These are phyloP conservation scores for Hemisphaericaspora lyxosophila DNA, from an alignment of 1,139 yeast species.

Conservation along the genomic window DNA sequence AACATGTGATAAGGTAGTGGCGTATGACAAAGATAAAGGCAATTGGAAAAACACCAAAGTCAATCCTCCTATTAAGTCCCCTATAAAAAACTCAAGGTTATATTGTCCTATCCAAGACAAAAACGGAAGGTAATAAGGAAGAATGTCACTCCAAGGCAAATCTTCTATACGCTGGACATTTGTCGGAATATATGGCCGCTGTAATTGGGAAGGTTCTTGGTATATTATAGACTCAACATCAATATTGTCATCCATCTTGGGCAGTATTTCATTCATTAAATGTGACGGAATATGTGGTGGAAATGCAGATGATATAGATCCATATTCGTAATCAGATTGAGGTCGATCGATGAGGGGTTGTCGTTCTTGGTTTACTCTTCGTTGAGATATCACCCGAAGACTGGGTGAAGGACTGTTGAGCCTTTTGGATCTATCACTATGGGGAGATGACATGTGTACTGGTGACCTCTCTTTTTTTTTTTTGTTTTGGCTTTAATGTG, in stretches of 20 bases:
- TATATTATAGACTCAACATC: conserved; percentile 21
- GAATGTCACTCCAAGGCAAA: conserved; percentile 28
- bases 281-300: conserved; percentile 4
- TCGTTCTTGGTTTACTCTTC: conserved; percentile 31
- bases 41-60: conserved; percentile 90
- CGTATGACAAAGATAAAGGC: conserved; percentile 85
- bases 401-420: conserved; percentile 34
- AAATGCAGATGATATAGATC: conserved; percentile 7
- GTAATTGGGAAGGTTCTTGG: conserved; percentile 2
- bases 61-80: conserved; percentile 83
- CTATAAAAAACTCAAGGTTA: conserved; percentile 48
- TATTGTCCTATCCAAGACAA: conserved; percentile 77
- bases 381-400: conserved; percentile 31
- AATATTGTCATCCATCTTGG: background rate
- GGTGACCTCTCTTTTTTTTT: too few relatives aligned
- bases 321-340: conserved; percentile 13
- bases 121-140: conserved; percentile 79
- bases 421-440: conserved; percentile 13
- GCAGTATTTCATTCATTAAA: conserved; percentile 4
- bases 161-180: conserved; percentile 21
- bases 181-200: conserved; percentile 22
- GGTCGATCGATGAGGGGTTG: conserved; percentile 19
- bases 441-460: too few relatives aligned
- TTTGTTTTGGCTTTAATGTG: too few relatives aligned
- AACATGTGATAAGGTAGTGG: conserved; percentile 86